phyloP scores from a whole-genome alignment of 148 eudicot species.

The Tetragonia tetragonoides region DNA sequence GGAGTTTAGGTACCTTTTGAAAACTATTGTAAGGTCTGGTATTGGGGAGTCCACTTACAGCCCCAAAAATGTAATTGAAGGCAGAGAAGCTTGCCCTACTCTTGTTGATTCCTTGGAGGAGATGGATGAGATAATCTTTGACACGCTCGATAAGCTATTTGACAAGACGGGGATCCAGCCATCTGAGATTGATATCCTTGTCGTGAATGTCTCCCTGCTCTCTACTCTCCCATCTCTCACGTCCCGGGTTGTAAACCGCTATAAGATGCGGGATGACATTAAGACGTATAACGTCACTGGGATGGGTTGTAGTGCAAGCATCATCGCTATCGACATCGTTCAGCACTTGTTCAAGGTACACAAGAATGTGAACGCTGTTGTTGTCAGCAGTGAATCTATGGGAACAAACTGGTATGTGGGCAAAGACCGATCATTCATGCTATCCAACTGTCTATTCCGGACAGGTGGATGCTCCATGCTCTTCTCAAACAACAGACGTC shows the following conservation, averaged over 20 bases:
- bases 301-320: conserved; percentile 94
- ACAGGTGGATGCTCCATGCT: conserved; percentile 82
- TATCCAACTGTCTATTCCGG: conserved; percentile 74
- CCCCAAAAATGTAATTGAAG: conserved; percentile 47
- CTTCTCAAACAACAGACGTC: conserved; percentile 48
- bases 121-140: conserved; percentile 50
- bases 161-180: conserved; percentile 45
- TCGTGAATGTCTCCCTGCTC: conserved; percentile 66
- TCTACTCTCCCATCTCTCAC: conserved; percentile 64
- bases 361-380: conserved; percentile 51
- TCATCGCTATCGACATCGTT: conserved; percentile 59
- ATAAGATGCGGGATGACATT: conserved; percentile 62
- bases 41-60: conserved; percentile 64
- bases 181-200: conserved; percentile 58
- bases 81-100: conserved; percentile 38
- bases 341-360: conserved; percentile 48
- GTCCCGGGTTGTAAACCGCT: conserved; percentile 55
- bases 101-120: conserved; percentile 41
- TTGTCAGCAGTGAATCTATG: conserved; percentile 68
- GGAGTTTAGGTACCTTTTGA: conserved; percentile 46
- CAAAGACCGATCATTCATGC: conserved; percentile 70
- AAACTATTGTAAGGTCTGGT: conserved; percentile 62
- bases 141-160: conserved; percentile 53
- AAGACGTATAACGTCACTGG: conserved; percentile 62
- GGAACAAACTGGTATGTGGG: conserved; percentile 80